Base-by-base conservation (phyloP, 345 rosid species). In the Citrus trifoliata region DNA sequence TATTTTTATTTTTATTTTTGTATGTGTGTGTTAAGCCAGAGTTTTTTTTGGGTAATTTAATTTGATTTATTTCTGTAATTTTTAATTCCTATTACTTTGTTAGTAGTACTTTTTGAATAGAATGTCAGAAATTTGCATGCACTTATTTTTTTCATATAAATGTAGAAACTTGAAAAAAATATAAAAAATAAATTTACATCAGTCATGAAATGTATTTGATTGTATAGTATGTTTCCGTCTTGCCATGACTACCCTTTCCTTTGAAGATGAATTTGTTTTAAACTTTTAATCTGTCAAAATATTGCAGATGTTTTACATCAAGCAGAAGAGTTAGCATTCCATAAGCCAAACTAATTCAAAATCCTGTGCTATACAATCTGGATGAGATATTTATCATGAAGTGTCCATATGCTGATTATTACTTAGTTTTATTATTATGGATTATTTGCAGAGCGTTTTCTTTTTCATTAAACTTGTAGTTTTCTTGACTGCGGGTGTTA, bases 401-500 rank as follows among this genome's bases (percentile, higher is more conserved):
- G 5, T 28, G 25, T 28, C 40, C 40, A 4, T 0, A 53, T 71
- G 12, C 2, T 28, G 30, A 30, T 42, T 24, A 25, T 51, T 30
- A 2, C 12, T 71, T 19, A 21, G 13, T 33, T 32, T 56, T 56
- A 35, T 27, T 27, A 2, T 71, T 55, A 51, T 53, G 21, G 38
- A 30, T 16, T 70, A 3, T 21, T 14, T 14, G 56, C 10, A 46
- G 25, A 16, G 5, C 37, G 0, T 70, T 40, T 28, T 61, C n/a
- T n/a, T 60, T 38, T 46, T 12, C 58, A 18, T 46, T 61, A 10
- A 21, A 58, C 28, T 37, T 53, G 24, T 28, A 37, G 40, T 24
- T 64, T 76, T 10, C 16, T 77, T 77, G 64, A 37, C 63, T 67
- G 19, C 28, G 46, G 33, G 22, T 83, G 24, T 61, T 71, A 35